These are phyloP conservation scores for Dioscorea dumetorum DNA, from an alignment of 106 monocot genomes.

Conservation along the genomic window DNA sequence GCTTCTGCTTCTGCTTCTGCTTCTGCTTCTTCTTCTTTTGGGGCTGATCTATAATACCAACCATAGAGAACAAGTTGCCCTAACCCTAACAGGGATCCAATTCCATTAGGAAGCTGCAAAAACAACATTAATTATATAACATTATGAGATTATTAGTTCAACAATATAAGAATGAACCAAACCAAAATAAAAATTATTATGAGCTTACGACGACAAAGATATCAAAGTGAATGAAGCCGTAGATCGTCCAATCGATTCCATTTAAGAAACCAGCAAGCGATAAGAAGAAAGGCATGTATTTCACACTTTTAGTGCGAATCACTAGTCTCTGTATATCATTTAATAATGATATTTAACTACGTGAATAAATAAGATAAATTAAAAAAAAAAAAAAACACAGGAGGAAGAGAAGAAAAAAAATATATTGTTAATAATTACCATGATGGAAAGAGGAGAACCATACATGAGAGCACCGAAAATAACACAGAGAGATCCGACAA, in stretches of 20 bases:
- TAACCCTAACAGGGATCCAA: no score
- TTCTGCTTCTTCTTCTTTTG: no score
- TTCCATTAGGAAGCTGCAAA: no score
- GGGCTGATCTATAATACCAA: no score
- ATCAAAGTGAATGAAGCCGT: conserved; percentile 45
- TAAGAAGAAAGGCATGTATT: conserved; percentile 50
- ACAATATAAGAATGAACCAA: no score
- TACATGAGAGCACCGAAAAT: conserved; percentile 65
- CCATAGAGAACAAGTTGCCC: no score
- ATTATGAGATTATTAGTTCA: no score
- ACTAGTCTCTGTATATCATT: conserved; percentile 26
- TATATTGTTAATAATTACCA: conserved; percentile 23
- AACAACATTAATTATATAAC: no score
- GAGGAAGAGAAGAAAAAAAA: neutral
- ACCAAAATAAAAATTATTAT: no score
- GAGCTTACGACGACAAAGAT: conserved; percentile 29
- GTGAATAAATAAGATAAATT: no score
- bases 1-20: no score
- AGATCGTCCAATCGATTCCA: conserved; percentile 43
- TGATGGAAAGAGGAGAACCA: conserved; percentile 50
- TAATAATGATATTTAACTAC: neutral
- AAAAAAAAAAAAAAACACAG: neutral
- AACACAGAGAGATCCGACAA: conserved; percentile 47
- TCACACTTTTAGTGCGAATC: conserved; percentile 43
- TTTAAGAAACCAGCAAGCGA: conserved; percentile 47